Percentiles rank a stretch among this genome's conserved stretches.
Conservation (phyloP, 495 filamentous ascomycete species). For the Trichoderma virens region DNA sequence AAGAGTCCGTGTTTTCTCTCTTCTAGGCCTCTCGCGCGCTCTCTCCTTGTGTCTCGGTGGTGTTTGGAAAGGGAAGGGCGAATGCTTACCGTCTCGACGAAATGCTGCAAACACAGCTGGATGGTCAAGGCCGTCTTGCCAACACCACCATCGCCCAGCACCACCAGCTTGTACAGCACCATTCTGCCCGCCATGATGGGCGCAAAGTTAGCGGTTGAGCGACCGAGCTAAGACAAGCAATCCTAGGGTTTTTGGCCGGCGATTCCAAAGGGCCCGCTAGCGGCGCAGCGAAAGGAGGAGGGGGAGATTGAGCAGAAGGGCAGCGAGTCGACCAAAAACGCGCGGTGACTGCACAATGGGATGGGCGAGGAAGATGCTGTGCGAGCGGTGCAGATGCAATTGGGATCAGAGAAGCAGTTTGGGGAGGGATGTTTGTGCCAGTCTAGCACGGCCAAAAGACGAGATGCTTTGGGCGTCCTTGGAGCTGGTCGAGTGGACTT, state of each 20-base stretch:
- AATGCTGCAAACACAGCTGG: constrained; percentile 68
- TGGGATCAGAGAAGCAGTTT: neutral
- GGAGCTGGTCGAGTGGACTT: constrained; percentile 1
- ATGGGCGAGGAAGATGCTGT: neutral
- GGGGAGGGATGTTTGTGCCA: constrained; percentile 3
- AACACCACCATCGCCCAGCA: constrained; percentile 70
- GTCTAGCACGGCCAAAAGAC: neutral
- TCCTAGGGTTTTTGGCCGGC: neutral
- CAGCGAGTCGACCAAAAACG: neutral
- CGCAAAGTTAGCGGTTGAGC: constrained; percentile 7
- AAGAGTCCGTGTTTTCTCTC: neutral
- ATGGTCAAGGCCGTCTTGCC: constrained; percentile 98
- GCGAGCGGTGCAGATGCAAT: neutral
- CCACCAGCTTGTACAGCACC: constrained; percentile 98
- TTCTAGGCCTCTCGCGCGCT: neutral
- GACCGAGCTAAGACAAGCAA: neutral
- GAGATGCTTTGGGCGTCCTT: neutral
- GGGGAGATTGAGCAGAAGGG: neutral
- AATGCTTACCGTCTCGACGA: constrained; percentile 46
- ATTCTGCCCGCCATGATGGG: constrained; percentile 62
- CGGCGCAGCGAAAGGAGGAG: constrained; percentile 2
- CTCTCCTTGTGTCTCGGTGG: neutral
- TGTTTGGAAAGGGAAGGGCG: neutral
- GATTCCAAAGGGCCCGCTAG: constrained; percentile 5
- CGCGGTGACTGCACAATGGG: constrained; percentile 1